Conservation (phyloP, 768 basidiomycete genomes). For the Tulasnella sp. region DNA sequence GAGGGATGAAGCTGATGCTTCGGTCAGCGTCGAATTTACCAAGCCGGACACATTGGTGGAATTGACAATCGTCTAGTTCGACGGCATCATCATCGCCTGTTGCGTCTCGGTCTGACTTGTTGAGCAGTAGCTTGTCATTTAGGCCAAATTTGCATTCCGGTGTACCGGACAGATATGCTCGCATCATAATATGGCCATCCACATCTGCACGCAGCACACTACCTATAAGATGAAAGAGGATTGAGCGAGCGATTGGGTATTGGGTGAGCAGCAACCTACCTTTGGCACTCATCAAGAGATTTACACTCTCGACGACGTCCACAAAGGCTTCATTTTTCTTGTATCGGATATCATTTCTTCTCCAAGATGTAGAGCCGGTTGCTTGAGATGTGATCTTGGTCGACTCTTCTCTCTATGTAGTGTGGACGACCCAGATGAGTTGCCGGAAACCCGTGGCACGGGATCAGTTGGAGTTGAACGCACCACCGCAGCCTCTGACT, state of each 20-base stretch:
- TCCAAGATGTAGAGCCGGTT: slow-evolving; percentile 93
- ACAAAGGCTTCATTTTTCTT: slow-evolving; percentile 99
- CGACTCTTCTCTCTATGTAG: slow-evolving; percentile 75
- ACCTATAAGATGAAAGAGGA: slow-evolving; percentile 36
- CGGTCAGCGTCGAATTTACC: slow-evolving; percentile 90
- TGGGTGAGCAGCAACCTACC: slow-evolving; percentile 33
- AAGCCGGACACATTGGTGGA: slow-evolving; percentile 95
- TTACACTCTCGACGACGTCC: slow-evolving; percentile 97
- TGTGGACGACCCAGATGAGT: not conserved
- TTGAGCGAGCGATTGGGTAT: not conserved
- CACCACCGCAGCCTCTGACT: slow-evolving; percentile 77
- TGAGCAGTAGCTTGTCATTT: slow-evolving; percentile 96
- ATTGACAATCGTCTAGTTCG: slow-evolving; percentile 94
- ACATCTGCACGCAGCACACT: slow-evolving; percentile 90
- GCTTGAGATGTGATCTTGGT: slow-evolving; percentile 96
- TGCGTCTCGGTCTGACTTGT: slow-evolving; percentile 41
- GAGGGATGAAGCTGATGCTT: slow-evolving; percentile 94
- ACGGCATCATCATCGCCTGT: slow-evolving; percentile 45
- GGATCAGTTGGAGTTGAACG: slow-evolving; percentile 18
- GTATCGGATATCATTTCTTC: slow-evolving; percentile 91
- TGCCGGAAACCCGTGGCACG: not conserved
- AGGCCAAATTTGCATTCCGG: slow-evolving; percentile 99
- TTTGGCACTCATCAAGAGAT: slow-evolving; percentile 94
- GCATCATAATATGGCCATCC: slow-evolving; percentile 96
- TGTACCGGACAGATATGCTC: slow-evolving; percentile 90